Base-by-base conservation (phyloP, 140 eudicot genomes). In the Anethum foeniculum region DNA sequence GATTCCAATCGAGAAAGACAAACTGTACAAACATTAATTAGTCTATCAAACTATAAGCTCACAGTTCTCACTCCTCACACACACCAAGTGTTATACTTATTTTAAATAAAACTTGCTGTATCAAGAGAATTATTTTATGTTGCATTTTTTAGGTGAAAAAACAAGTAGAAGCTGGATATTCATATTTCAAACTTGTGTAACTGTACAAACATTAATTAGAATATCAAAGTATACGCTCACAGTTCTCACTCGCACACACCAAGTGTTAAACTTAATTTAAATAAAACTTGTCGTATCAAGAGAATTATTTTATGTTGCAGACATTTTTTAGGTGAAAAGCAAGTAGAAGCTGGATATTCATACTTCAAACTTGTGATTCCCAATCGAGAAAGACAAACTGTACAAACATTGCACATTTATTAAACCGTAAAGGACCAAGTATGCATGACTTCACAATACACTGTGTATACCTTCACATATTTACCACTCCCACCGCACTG, bases 401-500 rank as follows among this genome's bases (percentile, higher is more conserved):
- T 41, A 28, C 43, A 1, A 72, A n/a, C 6, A 9, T 34, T 38
- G 16, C 49, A 41, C 52, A 38, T 38, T 10, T 71, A 39, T 25
- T 38, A 38, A 39, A 71, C 23, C 2, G 23, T 39, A 71, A 71
- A 38, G 28, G 76, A 71, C 51, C 12, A 65, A n/a, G 44, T 23
- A 54, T 21, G 13, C 68, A 49, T 5, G 32, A 21, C 10, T 21
- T 48, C 27, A 52, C 13, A 39, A 51, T 78, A 28, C 6, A 60
- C 23, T 12, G 47, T 23, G 48, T 34, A 58, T 86, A 88, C 92
- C 92, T 88, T 88, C 38, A 88, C 88, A 86, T 48, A 86, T 79
- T 83, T 88, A 46, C 92, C 92, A 80, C 81, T 88, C 75, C 90
- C 92, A 71, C 90, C 86, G 41, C 90, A 88, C 49, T 88, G 92